Evolutionary conservation across 2,329 filamentous ascomycete species (phyloP).

Genomic region (Beauveria pseudobassiana): DNA sequence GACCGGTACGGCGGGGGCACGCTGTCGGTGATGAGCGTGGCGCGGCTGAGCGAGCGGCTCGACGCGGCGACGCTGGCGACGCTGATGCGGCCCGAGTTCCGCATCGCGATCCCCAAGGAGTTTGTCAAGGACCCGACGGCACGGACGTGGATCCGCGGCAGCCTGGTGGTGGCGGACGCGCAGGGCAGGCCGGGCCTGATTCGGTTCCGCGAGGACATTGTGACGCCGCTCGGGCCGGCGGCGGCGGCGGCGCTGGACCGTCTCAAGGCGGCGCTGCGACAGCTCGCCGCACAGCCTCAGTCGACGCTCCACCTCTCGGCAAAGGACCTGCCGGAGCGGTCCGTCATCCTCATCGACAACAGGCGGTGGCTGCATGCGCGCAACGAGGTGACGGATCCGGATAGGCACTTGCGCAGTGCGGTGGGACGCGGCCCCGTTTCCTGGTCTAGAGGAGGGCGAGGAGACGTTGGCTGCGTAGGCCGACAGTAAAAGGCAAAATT

Average conservation of each 20-base stretch:
- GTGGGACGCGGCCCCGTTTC: slow-evolving; percentile 26
- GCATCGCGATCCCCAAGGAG: slow-evolving; percentile 25
- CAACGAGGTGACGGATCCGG: slow-evolving; percentile 24
- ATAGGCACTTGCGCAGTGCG: slow-evolving; percentile 28
- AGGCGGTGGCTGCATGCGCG: slow-evolving; percentile 28
- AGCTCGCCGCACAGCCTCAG: slow-evolving; percentile 8
- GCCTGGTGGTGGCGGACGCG: slow-evolving; percentile 14
- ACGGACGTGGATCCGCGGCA: slow-evolving; percentile 16
- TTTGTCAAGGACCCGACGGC: slow-evolving; percentile 23
- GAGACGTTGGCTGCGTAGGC: background rate
- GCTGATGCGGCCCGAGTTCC: slow-evolving; percentile 23
- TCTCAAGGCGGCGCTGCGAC: slow-evolving; percentile 17
- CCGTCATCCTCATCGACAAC: slow-evolving; percentile 24
- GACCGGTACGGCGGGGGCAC: slow-evolving; percentile 34
- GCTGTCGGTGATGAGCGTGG: slow-evolving; percentile 29
- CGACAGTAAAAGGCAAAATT: too few relatives aligned
- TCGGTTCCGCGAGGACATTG: slow-evolving; percentile 25
- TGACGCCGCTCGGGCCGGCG: slow-evolving; percentile 19
- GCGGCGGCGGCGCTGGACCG: slow-evolving; percentile 19
- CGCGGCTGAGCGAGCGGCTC: slow-evolving; percentile 20
- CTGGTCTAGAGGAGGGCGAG: background rate
- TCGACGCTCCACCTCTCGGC: slow-evolving; percentile 20
- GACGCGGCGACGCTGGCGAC: slow-evolving; percentile 17
- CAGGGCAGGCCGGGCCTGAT: slow-evolving; percentile 15
- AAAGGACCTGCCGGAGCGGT: slow-evolving; percentile 19